These are phyloP conservation scores for Hypericum androsaemum DNA, from an alignment of 345 rosid species.

Conservation along the genomic window DNA sequence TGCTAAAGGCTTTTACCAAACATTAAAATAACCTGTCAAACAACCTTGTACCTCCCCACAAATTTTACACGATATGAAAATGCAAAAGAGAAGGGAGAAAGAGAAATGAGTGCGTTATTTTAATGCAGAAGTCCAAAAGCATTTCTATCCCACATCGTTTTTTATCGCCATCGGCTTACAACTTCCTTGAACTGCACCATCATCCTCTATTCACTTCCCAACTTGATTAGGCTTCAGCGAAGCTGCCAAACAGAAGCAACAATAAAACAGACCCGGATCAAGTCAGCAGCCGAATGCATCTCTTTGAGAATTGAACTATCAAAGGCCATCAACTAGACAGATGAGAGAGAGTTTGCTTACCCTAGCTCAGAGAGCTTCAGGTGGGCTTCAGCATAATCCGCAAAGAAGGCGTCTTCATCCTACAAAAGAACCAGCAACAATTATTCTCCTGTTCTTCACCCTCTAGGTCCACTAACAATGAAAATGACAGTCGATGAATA, in stretches of 20 bases:
- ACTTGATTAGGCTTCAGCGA: slow-evolving; percentile 40
- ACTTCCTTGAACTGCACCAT: slow-evolving; percentile 3
- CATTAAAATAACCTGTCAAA: no score
- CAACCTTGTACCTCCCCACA: no score
- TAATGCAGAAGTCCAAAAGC: no score
- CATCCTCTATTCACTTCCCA: neutral
- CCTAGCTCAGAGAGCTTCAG: slow-evolving; percentile 93
- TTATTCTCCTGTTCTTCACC: no score
- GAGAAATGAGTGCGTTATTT: no score
- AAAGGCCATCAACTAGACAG: no score
- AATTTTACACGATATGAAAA: no score
- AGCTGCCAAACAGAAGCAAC: slow-evolving; percentile 26
- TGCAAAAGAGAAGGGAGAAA: no score
- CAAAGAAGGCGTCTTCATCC: slow-evolving; percentile 94
- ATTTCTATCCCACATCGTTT: no score
- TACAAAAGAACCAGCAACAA: slow-evolving; percentile 10
- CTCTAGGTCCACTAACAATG: neutral
- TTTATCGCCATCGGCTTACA: no score
- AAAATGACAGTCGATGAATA: neutral
- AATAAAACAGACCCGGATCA: neutral
- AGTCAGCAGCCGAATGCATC: neutral
- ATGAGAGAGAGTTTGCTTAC: slow-evolving; percentile 19
- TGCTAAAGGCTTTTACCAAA: no score
- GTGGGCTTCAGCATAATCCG: slow-evolving; percentile 71
- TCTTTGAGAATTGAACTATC: no score